phyloP scores from a whole-genome alignment of 2,329 filamentous ascomycete genomes.

The Neonectria coccinea region DNA sequence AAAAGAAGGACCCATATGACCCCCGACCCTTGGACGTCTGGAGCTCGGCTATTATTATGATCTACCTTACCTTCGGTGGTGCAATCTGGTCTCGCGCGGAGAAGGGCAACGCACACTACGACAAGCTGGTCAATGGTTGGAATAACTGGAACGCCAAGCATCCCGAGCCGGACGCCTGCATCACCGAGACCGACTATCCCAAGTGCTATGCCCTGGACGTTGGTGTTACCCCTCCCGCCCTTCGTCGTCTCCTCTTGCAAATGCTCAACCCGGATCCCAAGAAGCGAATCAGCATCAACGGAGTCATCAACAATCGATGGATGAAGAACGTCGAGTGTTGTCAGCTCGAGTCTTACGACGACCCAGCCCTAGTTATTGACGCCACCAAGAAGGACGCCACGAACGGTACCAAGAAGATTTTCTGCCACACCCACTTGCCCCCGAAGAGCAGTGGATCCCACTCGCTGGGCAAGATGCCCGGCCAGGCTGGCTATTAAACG shows the following conservation, averaged over 20 bases:
- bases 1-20: constrained; percentile 74
- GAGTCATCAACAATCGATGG: constrained; percentile 78
- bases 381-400: constrained; percentile 66
- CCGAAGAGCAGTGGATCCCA: constrained; percentile 59
- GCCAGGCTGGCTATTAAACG: constrained; percentile 64
- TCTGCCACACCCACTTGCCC: constrained; percentile 69
- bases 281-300: constrained; percentile 75
- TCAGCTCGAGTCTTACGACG: constrained; percentile 76
- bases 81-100: constrained; percentile 81
- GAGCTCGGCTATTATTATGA: constrained; percentile 85
- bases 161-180: constrained; percentile 50
- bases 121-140: constrained; percentile 75
- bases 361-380: constrained; percentile 71
- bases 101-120: constrained; percentile 68
- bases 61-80: constrained; percentile 79
- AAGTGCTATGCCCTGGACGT: constrained; percentile 73
- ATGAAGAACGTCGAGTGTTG: constrained; percentile 83
- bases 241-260: constrained; percentile 78
- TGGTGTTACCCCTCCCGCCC: constrained; percentile 72
- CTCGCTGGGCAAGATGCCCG: constrained; percentile 67
- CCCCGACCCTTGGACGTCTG: constrained; percentile 86
- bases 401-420: constrained; percentile 62
- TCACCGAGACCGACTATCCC: constrained; percentile 73
- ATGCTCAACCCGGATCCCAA: constrained; percentile 86
- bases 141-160: constrained; percentile 72